phyloP scores from a whole-genome alignment of 192 early-diverging fungal species.

The Umbelopsis vinacea region DNA sequence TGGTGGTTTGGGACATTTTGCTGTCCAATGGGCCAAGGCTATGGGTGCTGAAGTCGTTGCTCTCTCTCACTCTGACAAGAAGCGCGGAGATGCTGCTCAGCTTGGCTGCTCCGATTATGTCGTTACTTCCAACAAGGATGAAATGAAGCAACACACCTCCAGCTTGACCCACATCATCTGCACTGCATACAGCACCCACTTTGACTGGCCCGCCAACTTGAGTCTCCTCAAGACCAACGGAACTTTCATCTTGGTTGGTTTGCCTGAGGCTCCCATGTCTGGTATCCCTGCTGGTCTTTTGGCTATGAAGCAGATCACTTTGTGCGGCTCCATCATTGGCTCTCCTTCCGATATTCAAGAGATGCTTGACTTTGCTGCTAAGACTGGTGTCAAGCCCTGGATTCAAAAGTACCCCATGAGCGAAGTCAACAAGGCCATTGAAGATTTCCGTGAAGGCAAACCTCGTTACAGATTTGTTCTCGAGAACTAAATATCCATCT shows the following conservation, averaged over 20 bases:
- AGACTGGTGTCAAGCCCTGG: slow-evolving; percentile 63
- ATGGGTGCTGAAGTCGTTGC: slow-evolving; percentile 56
- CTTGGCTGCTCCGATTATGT: slow-evolving; percentile 59
- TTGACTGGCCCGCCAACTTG: slow-evolving; percentile 29
- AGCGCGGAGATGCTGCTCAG: slow-evolving; percentile 59
- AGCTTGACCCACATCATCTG: slow-evolving; percentile 38
- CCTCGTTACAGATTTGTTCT: slow-evolving; percentile 77
- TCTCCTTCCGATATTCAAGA: slow-evolving; percentile 55
- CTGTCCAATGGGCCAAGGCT: slow-evolving; percentile 56
- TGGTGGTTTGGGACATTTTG: slow-evolving; percentile 71
- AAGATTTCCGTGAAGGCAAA: slow-evolving; percentile 61
- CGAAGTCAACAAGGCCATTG: slow-evolving; percentile 64
- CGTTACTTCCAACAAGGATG: slow-evolving; percentile 24
- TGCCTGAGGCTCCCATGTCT: slow-evolving; percentile 50
- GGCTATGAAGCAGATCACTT: slow-evolving; percentile 38
- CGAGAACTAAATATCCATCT: slow-evolving; percentile 49
- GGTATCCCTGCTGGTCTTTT: slow-evolving; percentile 26
- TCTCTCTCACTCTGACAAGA: slow-evolving; percentile 58
- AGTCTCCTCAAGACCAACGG: slow-evolving; percentile 41
- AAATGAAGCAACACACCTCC: slow-evolving; percentile 8
- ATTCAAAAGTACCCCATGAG: slow-evolving; percentile 64
- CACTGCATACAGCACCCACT: slow-evolving; percentile 18
- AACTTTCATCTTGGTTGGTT: slow-evolving; percentile 64
- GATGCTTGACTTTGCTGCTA: slow-evolving; percentile 64
- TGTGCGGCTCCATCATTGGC: slow-evolving; percentile 67